Evolutionary conservation across 2,329 filamentous ascomycete genomes (phyloP), one percentile per base, ranked within the genome.

Genomic region (Cordyceps fumosorosea): DNA sequence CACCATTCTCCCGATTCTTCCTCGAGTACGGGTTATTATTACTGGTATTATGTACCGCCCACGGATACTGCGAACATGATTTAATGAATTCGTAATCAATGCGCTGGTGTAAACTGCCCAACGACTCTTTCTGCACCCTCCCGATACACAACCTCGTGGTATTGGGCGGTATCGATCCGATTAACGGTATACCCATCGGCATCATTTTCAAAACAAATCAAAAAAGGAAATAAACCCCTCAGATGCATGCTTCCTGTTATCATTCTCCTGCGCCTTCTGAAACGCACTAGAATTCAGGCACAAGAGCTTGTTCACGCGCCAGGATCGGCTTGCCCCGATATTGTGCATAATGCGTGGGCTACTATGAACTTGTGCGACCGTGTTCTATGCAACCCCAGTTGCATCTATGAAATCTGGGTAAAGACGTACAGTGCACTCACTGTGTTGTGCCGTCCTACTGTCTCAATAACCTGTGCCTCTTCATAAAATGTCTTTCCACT

Each of bases 221-320:
- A 29, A 51, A 45, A 51, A 32, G 29, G n/a, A 47, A 47, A 32
- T 16, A 34, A 22, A 24, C 40, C 54, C 26, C 22, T 12, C 56
- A 37, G 16, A 11, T 24, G 29, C 29, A 29, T 29, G 29, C 8
- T 29, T 29, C 29, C 29, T 24, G 11, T 40, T 24, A 34, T 45
- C 26, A 45, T 45, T 34, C 37, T 54, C n/a, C 26, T 60, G 48
- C 26, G 40, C 50, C 24, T 54, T 60, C 50, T 60, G 57, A 60
- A 60, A 60, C 57, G 50, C 50, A 37, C 57, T 60, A 60, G 8
- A 26, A 5, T 52, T 44, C 56, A 51, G 56, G 56, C 48, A 59
- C 56, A 59, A 44, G 53, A 60, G 37, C 57, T 52, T 52, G 26
- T 42, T 29, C 34, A 14, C n/a, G 16, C 22, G 5, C 40, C 7